These are phyloP conservation scores for Oenanthe javanica DNA, from an alignment of 140 eudicot species.

Conservation along the genomic window DNA sequence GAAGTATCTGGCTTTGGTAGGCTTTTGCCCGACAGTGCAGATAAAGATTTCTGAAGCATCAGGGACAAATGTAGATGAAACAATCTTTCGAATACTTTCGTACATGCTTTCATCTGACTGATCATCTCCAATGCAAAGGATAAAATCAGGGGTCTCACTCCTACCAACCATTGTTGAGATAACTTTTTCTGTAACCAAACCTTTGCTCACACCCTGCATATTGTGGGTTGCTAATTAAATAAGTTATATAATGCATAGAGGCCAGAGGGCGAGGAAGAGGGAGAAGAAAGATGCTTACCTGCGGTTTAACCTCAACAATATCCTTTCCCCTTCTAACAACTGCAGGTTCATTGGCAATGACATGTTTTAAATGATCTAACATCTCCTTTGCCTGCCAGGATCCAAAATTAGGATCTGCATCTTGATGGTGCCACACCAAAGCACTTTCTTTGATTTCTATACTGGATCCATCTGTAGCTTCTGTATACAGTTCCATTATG, in stretches of 20 bases:
- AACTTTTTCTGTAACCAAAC: conserved; percentile 52
- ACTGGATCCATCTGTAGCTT: conserved; percentile 78
- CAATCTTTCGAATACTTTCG: conserved; percentile 46
- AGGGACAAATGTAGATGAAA: conserved; percentile 22
- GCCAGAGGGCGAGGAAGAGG: not conserved
- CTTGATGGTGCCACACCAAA: conserved; percentile 87
- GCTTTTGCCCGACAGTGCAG: conserved; percentile 83
- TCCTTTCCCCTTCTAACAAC: conserved; percentile 71
- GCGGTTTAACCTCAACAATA: conserved; percentile 94
- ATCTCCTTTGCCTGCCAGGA: conserved; percentile 85
- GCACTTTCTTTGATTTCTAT: conserved; percentile 79
- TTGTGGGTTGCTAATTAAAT: not conserved
- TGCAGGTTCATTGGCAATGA: conserved; percentile 78
- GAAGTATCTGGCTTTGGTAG: conserved; percentile 80
- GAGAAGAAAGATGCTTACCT: conserved; percentile 36
- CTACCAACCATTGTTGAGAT: conserved; percentile 37
- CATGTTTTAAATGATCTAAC: conserved; percentile 70
- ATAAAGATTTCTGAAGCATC: conserved; percentile 52
- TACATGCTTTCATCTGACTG: conserved; percentile 87
- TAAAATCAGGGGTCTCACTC: conserved; percentile 59
- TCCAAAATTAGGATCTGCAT: conserved; percentile 83
- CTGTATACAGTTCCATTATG: conserved; percentile 62
- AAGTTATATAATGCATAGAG: not conserved
- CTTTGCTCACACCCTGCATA: conserved; percentile 74
- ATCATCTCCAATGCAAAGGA: conserved; percentile 75